A percentile compares a stretch with the other conserved stretches of the same genome.
Conservation (phyloP, 768 basidiomycete species). For the Boletus huronensis region DNA sequence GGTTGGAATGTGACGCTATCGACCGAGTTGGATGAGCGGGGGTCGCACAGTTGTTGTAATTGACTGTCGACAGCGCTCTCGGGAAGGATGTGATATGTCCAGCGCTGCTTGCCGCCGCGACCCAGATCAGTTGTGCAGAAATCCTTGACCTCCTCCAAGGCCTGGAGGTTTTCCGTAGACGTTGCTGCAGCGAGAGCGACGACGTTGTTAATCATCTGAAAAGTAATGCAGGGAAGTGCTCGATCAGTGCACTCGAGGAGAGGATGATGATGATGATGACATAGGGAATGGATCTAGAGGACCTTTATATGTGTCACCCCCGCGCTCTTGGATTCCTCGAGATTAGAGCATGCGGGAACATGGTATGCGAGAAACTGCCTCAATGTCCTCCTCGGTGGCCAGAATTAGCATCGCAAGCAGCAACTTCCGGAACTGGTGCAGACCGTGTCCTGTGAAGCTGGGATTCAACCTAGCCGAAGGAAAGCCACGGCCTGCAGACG, state of each 20-base stretch:
- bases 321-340: constrained; percentile 9
- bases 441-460: constrained; percentile 19
- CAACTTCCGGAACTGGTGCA: constrained; percentile 16
- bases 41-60: constrained; percentile 37
- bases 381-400: constrained; percentile 18
- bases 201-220: constrained; percentile 31
- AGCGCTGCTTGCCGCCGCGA: constrained; percentile 45
- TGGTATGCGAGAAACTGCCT: constrained; percentile 17
- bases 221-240: neutral
- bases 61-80: constrained; percentile 40
- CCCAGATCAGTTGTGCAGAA: constrained; percentile 54
- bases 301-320: constrained; percentile 21
- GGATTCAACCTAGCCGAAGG: constrained; percentile 21
- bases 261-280: constrained; percentile 12
- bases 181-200: constrained; percentile 45
- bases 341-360: constrained; percentile 18
- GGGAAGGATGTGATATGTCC: constrained; percentile 50
- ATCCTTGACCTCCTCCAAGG: constrained; percentile 51
- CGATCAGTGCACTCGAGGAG: constrained; percentile 6
- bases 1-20: constrained; percentile 46
- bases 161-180: constrained; percentile 45
- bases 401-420: constrained; percentile 21
- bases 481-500: constrained; percentile 20
- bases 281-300: constrained; percentile 10
- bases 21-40: constrained; percentile 31